Evolutionary conservation across 2,329 filamentous ascomycete species (phyloP).

Genomic region (Cladophialophora chaetospira): DNA sequence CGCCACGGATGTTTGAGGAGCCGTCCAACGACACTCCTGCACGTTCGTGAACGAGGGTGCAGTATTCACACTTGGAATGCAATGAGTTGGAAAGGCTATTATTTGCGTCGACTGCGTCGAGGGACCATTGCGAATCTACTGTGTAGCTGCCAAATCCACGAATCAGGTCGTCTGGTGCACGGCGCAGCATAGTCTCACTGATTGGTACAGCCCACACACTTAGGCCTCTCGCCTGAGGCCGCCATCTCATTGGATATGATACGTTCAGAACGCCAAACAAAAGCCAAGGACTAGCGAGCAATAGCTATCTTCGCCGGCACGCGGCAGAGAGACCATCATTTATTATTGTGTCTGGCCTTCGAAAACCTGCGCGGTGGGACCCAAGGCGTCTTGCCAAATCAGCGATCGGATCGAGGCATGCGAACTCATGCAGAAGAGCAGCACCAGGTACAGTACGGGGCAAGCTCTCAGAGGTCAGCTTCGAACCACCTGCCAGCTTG

Average conservation of each 20-base stretch:
- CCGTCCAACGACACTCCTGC: neutral
- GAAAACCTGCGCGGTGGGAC: no score
- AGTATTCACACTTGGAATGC: no score
- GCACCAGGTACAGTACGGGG: slow-evolving; percentile 10
- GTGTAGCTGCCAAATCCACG: slow-evolving; percentile 6
- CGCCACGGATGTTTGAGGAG: neutral
- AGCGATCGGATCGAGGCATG: slow-evolving; percentile 1
- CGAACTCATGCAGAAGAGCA: slow-evolving; percentile 14
- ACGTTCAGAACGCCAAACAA: neutral
- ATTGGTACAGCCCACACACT: slow-evolving; percentile 3
- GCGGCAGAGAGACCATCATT: slow-evolving; percentile 1
- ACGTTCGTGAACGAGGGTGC: neutral
- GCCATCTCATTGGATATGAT: slow-evolving; percentile 3
- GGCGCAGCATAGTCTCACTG: neutral
- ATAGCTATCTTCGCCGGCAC: slow-evolving; percentile 7
- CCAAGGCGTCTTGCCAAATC: neutral
- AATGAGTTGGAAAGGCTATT: no score
- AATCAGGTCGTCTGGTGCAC: slow-evolving; percentile 7
- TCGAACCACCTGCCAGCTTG: neutral
- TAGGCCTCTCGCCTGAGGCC: neutral
- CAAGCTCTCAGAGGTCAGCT: slow-evolving; percentile 7
- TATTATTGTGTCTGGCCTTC: neutral
- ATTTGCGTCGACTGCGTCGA: no score
- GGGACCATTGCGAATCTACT: no score
- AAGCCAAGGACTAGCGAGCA: slow-evolving; percentile 10